Conservation (phyloP, 441 rosid genomes). For the Geranium incanum region DNA sequence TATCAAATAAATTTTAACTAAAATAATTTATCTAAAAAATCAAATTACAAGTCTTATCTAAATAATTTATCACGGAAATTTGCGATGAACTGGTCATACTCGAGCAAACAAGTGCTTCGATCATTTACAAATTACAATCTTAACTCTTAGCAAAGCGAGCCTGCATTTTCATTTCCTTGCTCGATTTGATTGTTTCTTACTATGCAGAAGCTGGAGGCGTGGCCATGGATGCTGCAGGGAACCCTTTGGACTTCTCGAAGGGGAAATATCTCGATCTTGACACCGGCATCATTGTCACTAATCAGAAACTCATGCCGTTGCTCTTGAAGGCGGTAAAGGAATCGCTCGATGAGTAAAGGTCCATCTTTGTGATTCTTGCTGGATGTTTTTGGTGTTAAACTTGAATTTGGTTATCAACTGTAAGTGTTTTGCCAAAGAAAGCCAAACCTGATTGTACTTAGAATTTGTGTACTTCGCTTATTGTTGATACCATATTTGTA, state of each 20-base stretch:
- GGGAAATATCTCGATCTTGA: constrained; percentile 70
- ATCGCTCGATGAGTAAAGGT: constrained; percentile 51
- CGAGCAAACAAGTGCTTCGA: neutral
- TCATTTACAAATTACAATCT: neutral
- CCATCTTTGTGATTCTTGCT: constrained; percentile 36
- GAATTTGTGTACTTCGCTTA: neutral
- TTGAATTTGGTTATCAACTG: neutral
- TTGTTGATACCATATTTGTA: too few species aligned
- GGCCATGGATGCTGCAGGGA: constrained; percentile 66
- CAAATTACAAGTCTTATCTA: too few species aligned
- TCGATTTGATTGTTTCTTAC: constrained; percentile 7
- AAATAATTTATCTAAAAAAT: too few species aligned
- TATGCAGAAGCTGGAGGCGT: constrained; percentile 89
- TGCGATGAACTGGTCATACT: neutral
- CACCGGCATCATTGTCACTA: constrained; percentile 71
- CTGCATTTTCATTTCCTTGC: too few species aligned
- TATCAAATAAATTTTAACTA: too few species aligned
- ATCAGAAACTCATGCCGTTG: constrained; percentile 68
- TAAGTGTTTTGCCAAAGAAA: neutral
- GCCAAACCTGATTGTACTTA: neutral
- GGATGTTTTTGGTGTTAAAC: neutral
- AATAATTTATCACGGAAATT: neutral
- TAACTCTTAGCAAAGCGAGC: too few species aligned
- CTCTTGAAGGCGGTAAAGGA: constrained; percentile 73
- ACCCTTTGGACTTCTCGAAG: constrained; percentile 65